Percentiles rank a stretch among this genome's conserved stretches.
Evolutionary conservation across 495 filamentous ascomycete species (phyloP).

Genomic region (Melanomma pulvis-pyrius): DNA sequence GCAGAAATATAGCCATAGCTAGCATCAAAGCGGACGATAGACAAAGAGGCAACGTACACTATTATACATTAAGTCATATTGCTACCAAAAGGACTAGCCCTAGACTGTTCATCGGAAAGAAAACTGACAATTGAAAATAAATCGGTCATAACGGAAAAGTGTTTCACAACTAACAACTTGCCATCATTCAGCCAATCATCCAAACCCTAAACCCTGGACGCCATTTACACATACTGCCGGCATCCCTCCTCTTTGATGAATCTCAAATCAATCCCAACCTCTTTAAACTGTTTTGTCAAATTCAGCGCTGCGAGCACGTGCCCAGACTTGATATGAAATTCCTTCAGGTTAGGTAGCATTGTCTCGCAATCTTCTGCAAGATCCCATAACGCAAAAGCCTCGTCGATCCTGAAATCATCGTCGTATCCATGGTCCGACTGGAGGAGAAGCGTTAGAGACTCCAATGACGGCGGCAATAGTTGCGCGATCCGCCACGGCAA

Average conservation of each 20-base stretch:
- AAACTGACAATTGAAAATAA: too few relatives aligned
- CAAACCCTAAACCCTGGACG: too few relatives aligned
- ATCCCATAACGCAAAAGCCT: background rate
- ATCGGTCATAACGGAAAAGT: too few relatives aligned
- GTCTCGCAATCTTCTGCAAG: constrained; percentile 1
- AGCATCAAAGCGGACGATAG: too few relatives aligned
- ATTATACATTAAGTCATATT: too few relatives aligned
- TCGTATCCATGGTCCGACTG: background rate
- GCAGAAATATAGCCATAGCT: too few relatives aligned
- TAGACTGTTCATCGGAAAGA: too few relatives aligned
- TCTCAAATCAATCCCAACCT: background rate
- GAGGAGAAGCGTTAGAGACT: background rate
- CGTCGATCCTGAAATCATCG: background rate
- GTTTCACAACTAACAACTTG: too few relatives aligned
- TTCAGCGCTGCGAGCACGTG: background rate
- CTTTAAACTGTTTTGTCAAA: background rate
- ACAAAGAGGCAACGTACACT: too few relatives aligned
- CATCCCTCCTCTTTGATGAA: background rate
- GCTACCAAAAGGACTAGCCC: too few relatives aligned
- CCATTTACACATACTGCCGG: too few relatives aligned
- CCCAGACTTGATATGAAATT: background rate
- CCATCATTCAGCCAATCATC: too few relatives aligned
- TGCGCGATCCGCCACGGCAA: background rate
- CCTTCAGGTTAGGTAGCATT: background rate
- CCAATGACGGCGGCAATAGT: background rate